A percentile compares a stretch with the other conserved stretches of the same genome.
Evolutionary conservation across 208 protist species (phyloP).

Genomic region (Leishmania lainsoni): DNA sequence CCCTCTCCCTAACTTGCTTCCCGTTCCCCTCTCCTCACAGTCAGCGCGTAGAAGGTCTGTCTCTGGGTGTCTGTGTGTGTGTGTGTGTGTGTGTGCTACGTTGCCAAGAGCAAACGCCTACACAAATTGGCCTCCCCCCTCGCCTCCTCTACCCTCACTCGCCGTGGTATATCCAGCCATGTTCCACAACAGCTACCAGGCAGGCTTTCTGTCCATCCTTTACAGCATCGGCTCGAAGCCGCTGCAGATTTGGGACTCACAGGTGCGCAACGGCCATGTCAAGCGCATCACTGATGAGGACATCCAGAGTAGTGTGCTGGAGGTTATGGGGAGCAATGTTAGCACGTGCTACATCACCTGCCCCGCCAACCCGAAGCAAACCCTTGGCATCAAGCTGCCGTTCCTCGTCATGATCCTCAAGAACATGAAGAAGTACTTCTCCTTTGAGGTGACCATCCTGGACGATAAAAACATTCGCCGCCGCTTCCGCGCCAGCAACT

Average conservation of each 20-base stretch:
- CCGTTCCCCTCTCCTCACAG: not conserved
- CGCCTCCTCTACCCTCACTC: not conserved
- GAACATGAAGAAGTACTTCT: conserved; percentile 99
- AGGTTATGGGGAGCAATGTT: conserved; percentile 99
- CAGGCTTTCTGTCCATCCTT: conserved; percentile 98
- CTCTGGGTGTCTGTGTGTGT: not conserved
- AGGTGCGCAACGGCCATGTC: conserved; percentile 98
- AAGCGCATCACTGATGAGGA: conserved; percentile 99
- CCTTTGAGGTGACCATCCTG: conserved; percentile 99
- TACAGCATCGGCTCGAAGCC: conserved; percentile 99
- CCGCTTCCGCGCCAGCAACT: conserved; percentile 99
- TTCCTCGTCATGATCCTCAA: conserved; percentile 99
- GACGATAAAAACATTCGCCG: conserved; percentile 99
- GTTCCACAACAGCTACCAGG: conserved; percentile 99
- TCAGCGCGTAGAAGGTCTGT: not conserved
- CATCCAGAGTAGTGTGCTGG: conserved; percentile 98
- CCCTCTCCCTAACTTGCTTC: not conserved
- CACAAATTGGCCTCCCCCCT: not conserved
- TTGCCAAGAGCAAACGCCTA: not conserved
- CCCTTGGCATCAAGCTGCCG: conserved; percentile 99
- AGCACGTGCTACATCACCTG: conserved; percentile 98
- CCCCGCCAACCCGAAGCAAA: conserved; percentile 96
- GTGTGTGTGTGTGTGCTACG: not conserved
- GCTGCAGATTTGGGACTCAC: conserved; percentile 98
- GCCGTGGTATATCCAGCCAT: conserved; percentile 51